These are phyloP conservation scores for Colletotrichum sp. DNA, from an alignment of 2,329 filamentous ascomycete species.

Conservation along the genomic window DNA sequence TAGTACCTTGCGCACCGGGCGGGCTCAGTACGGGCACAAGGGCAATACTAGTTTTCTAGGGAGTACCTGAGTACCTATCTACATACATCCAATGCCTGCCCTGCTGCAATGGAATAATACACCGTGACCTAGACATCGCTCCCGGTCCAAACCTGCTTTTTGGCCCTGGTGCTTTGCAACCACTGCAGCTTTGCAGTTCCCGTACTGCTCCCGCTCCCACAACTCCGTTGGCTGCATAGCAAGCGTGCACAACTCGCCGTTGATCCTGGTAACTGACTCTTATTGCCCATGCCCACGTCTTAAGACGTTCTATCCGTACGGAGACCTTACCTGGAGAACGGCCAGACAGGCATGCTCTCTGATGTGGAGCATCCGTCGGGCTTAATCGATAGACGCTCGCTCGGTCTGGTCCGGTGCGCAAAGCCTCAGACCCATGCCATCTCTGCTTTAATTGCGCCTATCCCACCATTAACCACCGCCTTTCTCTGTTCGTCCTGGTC, in stretches of 20 bases:
- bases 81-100: not conserved
- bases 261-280: conserved; percentile 18
- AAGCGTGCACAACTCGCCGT: conserved; percentile 14
- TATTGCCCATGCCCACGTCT: not conserved
- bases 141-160: not conserved
- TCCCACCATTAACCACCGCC: conserved; percentile 5
- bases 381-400: conserved; percentile 15
- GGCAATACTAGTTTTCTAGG: not conserved
- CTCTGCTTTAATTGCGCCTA: conserved; percentile 19
- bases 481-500: conserved; percentile 8
- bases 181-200: not conserved
- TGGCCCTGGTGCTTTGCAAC: not conserved
- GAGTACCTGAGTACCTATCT: not conserved
- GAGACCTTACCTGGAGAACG: not conserved
- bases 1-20: not conserved
- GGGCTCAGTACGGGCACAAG: not conserved
- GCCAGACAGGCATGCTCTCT: conserved; percentile 5
- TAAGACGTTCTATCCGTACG: not conserved
- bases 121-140: not conserved
- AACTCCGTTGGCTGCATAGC: not conserved
- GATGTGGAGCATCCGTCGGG: conserved; percentile 1
- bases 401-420: conserved; percentile 19
- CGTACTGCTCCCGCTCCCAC: not conserved
- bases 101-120: not conserved
- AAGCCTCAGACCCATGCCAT: conserved; percentile 13